Evolutionary conservation across 768 basidiomycete species (phyloP), one percentile per base, ranked within the genome.

Genomic region (Infundibulicybe gibba): DNA sequence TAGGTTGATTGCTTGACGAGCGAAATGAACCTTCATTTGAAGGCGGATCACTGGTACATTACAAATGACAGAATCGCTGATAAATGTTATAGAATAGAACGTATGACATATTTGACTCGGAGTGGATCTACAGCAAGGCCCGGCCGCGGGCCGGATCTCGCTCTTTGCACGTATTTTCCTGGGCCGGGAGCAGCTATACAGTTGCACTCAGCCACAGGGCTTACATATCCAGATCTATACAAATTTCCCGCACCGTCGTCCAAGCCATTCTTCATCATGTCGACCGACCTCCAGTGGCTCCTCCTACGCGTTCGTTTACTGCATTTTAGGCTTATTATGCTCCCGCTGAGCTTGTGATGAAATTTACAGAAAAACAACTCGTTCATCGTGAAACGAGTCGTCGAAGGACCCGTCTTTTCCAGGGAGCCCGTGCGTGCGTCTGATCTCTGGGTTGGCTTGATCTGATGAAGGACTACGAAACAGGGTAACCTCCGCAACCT

Each of bases 201-300:
- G 70, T 67, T 63, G 37, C 42, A 55, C 30, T 56, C 66, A 70
- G 69, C 69, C 69, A 70, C 69, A 49, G 43, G 58, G 46, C 43
- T 51, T 55, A 55, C 47, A 50, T 54, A 43, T 48, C 42, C 44
- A 55, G 54, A 54, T 47, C 54, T 43, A 20, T 32, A 39, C 48
- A 49, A 51, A 41, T 40, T 40, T 47, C 50, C 51, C n/a, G 44
- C 25, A 49, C 48, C 52, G 47, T 58, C 56, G 14, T 35, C 38
- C 32, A 35, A 42, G 41, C 38, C 6, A 42, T 10, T 16, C 44
- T 42, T 62, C 72, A 81, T 70, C 64, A 92, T 92, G 90, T 90
- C 90, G 61, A 63, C 72, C 75, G 91, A 94, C 67, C 89, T 95
- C 68, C 80, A 94, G 74, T 95, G 93, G 93, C 85, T 93, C 65